These are phyloP conservation scores for Anaeromyces robustus DNA, from an alignment of 192 early-diverging fungal genomes.

Conservation along the genomic window DNA sequence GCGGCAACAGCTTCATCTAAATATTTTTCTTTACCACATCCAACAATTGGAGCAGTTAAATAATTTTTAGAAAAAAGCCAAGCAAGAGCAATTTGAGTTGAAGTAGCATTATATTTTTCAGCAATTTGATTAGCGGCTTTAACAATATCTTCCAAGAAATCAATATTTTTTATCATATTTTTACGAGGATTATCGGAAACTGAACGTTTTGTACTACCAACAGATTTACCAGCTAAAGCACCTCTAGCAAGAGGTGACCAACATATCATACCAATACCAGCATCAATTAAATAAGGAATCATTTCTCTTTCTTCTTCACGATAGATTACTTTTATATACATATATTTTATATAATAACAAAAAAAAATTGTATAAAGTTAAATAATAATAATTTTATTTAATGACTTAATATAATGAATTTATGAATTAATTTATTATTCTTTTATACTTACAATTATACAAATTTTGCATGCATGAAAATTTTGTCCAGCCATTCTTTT, in stretches of 20 bases:
- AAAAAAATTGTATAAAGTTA: neutral
- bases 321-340: slow-evolving; percentile 14
- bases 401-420: too few species aligned
- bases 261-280: slow-evolving; percentile 23
- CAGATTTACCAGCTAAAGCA: slow-evolving; percentile 26
- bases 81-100: slow-evolving; percentile 27
- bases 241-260: slow-evolving; percentile 40
- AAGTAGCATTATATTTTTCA: slow-evolving; percentile 14
- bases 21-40: slow-evolving; percentile 6
- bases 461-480: slow-evolving; percentile 28
- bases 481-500: slow-evolving; percentile 27
- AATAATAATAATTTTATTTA: too few species aligned
- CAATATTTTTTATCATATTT: neutral
- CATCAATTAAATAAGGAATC: slow-evolving; percentile 22
- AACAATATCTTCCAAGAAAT: slow-evolving; percentile 10
- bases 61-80: slow-evolving; percentile 12
- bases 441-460: slow-evolving; percentile 16
- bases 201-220: slow-evolving; percentile 1
- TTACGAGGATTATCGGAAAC: slow-evolving; percentile 6
- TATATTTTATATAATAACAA: slow-evolving; percentile 3
- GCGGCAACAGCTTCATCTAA: slow-evolving; percentile 9
- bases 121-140: slow-evolving; percentile 22
- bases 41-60: slow-evolving; percentile 14
- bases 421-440: slow-evolving; percentile 2
- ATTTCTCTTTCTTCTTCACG: slow-evolving; percentile 45